These are phyloP conservation scores for Trypanosoma melophagium DNA, from an alignment of 208 protist genomes.

Conservation along the genomic window DNA sequence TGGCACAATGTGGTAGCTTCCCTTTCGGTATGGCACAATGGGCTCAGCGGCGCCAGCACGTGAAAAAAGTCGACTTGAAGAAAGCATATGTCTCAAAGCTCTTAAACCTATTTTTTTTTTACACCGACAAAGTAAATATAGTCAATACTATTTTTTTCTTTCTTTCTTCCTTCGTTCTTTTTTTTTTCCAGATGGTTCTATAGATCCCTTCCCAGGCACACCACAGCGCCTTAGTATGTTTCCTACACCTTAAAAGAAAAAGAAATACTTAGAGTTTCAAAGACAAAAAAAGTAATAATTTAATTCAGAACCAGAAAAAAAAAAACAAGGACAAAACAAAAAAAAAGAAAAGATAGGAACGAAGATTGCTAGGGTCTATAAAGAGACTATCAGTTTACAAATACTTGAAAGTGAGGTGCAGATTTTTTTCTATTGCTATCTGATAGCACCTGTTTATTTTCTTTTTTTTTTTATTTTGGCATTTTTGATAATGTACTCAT, in stretches of 20 bases:
- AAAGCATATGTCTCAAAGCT: conserved; percentile 8
- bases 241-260: no score
- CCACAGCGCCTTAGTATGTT: no score
- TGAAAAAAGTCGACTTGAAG: conserved; percentile 6
- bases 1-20: conserved; percentile 62
- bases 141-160: neutral
- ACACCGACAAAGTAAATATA: neutral
- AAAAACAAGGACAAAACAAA: no score
- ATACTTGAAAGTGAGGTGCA: no score
- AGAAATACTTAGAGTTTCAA: no score
- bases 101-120: neutral
- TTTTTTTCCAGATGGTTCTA: neutral
- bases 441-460: neutral
- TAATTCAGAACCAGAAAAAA: no score
- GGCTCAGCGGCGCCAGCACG: conserved; percentile 4
- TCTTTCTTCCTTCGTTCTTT: neutral
- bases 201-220: neutral
- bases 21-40: conserved; percentile 47
- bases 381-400: no score
- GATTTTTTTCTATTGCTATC: no score
- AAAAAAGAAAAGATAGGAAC: no score
- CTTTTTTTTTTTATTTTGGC: neutral
- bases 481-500: conserved; percentile 1
- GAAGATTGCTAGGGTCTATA: no score
- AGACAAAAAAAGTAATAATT: no score